Conservation (phyloP, 257 asterid species). For the Ehretia macrophylla region DNA sequence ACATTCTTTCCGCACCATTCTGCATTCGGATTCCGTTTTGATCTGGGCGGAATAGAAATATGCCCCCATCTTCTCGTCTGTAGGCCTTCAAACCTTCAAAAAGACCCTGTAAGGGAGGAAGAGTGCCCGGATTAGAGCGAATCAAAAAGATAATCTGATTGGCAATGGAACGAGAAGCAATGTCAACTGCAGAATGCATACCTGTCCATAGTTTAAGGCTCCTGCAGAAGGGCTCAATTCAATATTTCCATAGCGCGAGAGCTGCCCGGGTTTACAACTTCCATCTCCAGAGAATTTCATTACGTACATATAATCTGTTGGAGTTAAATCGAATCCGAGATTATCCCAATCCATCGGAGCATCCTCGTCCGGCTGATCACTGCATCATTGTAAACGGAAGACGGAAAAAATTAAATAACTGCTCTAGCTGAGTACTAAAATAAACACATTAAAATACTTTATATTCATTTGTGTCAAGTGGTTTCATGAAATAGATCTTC, state of each 20-base stretch:
- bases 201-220: constrained; percentile 84
- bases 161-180: not conserved
- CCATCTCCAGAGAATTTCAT: constrained; percentile 40
- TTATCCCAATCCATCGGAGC: constrained; percentile 54
- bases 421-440: not conserved
- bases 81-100: constrained; percentile 76
- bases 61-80: constrained; percentile 52
- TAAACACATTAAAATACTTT: not conserved
- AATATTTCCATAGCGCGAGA: constrained; percentile 55
- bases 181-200: not conserved
- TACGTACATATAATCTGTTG: constrained; percentile 66
- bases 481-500: no score
- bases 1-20: constrained; percentile 74
- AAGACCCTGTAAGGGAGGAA: constrained; percentile 22
- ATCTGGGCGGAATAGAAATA: constrained; percentile 68
- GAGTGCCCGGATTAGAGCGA: not conserved
- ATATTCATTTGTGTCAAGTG: no score
- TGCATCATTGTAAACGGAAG: not conserved
- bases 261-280: constrained; percentile 42
- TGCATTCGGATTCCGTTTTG: constrained; percentile 79
- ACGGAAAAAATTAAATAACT: not conserved
- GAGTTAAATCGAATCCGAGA: constrained; percentile 52
- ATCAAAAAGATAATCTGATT: not conserved
- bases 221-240: constrained; percentile 74
- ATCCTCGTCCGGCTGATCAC: constrained; percentile 24